phyloP scores from a whole-genome alignment of 768 basidiomycete genomes.

The Paxillus rubicundulus region DNA sequence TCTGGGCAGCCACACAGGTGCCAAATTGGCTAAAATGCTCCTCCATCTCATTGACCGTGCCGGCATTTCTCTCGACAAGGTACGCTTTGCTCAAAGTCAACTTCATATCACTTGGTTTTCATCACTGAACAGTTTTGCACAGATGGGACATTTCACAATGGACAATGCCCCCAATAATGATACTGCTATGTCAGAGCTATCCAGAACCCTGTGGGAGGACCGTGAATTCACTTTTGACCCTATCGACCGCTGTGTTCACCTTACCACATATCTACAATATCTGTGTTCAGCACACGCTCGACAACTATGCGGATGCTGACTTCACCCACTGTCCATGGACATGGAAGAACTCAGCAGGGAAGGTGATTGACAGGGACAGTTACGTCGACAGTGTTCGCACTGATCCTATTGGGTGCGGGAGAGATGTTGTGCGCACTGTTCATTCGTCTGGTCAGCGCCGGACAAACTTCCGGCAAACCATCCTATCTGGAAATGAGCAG shows the following conservation, averaged over 20 bases:
- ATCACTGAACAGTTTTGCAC: conserved; percentile 6
- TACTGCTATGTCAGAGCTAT: conserved; percentile 2
- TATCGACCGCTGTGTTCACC: conserved; percentile 9
- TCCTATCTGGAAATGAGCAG: conserved; percentile 1
- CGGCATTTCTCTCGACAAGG: conserved; percentile 7
- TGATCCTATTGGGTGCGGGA: background rate
- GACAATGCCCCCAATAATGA: conserved; percentile 20
- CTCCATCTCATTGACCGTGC: background rate
- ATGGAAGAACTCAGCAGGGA: background rate
- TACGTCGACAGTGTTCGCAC: background rate
- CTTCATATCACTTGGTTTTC: background rate
- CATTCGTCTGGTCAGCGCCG: background rate
- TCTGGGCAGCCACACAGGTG: conserved; percentile 11
- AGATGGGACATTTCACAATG: conserved; percentile 8
- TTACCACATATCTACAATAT: conserved; percentile 26
- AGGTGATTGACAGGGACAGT: background rate
- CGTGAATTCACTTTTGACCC: conserved; percentile 8
- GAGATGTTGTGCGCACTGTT: background rate
- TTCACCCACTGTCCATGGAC: background rate
- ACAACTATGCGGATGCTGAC: background rate
- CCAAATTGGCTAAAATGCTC: background rate
- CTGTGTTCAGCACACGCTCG: conserved; percentile 10
- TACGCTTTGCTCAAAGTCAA: background rate
- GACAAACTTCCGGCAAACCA: background rate
- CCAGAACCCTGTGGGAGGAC: background rate